A percentile compares a stretch with the other conserved stretches of the same genome.
These are phyloP conservation scores for Poteriospumella lacustris DNA, from an alignment of 108 stramenopile genomes.

Conservation along the genomic window DNA sequence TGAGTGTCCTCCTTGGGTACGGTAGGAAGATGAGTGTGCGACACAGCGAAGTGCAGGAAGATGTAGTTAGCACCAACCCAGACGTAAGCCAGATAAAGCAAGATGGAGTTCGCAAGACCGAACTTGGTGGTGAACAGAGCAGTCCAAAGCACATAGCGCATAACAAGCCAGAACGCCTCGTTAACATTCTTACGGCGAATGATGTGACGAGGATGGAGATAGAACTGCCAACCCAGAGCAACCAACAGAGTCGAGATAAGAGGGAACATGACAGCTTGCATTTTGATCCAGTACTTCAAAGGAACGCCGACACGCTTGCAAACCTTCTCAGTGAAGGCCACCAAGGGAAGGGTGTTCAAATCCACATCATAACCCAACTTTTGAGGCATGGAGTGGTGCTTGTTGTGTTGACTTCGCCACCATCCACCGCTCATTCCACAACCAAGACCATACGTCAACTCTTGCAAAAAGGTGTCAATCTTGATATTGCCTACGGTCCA, in stretches of 20 bases:
- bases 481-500: constrained; percentile 17
- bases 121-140: background rate
- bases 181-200: constrained; percentile 18
- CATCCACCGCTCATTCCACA: constrained; percentile 26
- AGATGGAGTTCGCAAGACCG: background rate
- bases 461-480: constrained; percentile 28
- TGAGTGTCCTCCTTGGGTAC: constrained; percentile 28
- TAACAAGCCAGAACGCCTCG: constrained; percentile 10
- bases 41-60: constrained; percentile 37
- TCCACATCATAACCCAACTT: constrained; percentile 26
- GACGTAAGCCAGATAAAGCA: constrained; percentile 26
- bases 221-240: constrained; percentile 35
- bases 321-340: constrained; percentile 20
- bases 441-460: constrained; percentile 34
- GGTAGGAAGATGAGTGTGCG: constrained; percentile 40
- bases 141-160: constrained; percentile 30
- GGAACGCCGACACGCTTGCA: background rate
- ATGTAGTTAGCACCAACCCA: constrained; percentile 34
- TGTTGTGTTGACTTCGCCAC: constrained; percentile 22
- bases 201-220: constrained; percentile 35
- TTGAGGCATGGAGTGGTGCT: constrained; percentile 29
- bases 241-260: constrained; percentile 33
- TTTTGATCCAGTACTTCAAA: constrained; percentile 22
- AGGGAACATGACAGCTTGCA: constrained; percentile 31
- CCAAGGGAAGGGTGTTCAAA: constrained; percentile 22